A percentile compares a stretch with the other conserved stretches of the same genome.
Conservation (phyloP, 441 rosid species). For the Melastoma candidum region DNA sequence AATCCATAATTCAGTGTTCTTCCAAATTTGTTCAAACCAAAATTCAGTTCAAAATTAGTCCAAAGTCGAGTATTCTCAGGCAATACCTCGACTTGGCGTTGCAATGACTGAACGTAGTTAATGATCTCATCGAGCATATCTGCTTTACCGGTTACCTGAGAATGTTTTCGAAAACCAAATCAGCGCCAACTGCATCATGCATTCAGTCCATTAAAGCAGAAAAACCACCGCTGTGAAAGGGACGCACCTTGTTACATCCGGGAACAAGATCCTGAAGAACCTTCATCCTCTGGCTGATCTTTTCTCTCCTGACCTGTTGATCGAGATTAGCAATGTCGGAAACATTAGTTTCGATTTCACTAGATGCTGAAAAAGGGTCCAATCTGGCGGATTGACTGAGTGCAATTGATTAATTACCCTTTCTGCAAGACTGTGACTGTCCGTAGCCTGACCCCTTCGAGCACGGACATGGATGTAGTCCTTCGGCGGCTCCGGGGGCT, state of each 20-base stretch:
- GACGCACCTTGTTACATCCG: slow-evolving; percentile 63
- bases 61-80: too few relatives aligned
- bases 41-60: not conserved
- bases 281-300: slow-evolving; percentile 77
- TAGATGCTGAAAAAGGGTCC: not conserved
- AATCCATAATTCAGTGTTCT: not conserved
- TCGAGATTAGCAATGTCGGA: not conserved
- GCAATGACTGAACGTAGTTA: slow-evolving; percentile 89
- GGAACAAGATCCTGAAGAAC: slow-evolving; percentile 89
- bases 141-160: slow-evolving; percentile 82
- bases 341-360: not conserved
- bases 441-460: slow-evolving; percentile 91
- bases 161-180: not conserved
- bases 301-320: slow-evolving; percentile 74
- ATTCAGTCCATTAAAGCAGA: too few relatives aligned
- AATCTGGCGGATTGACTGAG: not conserved
- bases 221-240: not conserved
- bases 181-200: too few relatives aligned
- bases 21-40: too few relatives aligned
- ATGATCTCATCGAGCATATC: slow-evolving; percentile 95
- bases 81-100: slow-evolving; percentile 83
- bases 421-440: slow-evolving; percentile 92
- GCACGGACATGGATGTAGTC: slow-evolving; percentile 94
- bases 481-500: slow-evolving; percentile 60
- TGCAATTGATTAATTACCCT: slow-evolving; percentile 34